Conservation (phyloP, 352 stramenopile species). For the Phytophthora cactorum region DNA sequence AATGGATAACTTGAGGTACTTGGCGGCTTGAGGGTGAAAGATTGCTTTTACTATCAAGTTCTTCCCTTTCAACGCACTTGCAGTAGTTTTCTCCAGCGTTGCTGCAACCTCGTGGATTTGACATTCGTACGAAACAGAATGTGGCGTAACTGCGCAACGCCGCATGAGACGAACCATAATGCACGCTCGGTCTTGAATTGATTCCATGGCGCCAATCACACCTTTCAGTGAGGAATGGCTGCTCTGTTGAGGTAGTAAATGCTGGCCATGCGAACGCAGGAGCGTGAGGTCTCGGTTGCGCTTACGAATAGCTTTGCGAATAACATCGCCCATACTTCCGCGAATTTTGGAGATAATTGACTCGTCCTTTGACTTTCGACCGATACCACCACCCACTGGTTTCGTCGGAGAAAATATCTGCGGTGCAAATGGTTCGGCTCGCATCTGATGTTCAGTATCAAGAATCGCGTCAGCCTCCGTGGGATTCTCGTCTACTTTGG, state of each 20-base stretch:
- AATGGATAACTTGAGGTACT: conserved; percentile 38
- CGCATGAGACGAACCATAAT: conserved; percentile 42
- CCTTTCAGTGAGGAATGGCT: conserved; percentile 6
- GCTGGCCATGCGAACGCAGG: conserved; percentile 58
- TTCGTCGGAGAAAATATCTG: conserved; percentile 69
- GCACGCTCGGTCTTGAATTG: conserved; percentile 50
- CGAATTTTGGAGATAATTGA: conserved; percentile 53
- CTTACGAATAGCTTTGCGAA: conserved; percentile 60
- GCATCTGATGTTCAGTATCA: conserved; percentile 69
- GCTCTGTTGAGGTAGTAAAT: conserved; percentile 49
- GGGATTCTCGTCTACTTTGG: conserved; percentile 10
- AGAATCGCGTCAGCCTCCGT: conserved; percentile 52
- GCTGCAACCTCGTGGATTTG: conserved; percentile 29
- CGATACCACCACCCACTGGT: neutral
- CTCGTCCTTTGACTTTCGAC: conserved; percentile 33
- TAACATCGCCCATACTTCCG: conserved; percentile 56
- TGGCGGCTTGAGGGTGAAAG: conserved; percentile 37
- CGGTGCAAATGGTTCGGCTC: conserved; percentile 54
- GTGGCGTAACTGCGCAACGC: conserved; percentile 8
- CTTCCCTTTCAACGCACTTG: conserved; percentile 17
- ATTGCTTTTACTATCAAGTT: conserved; percentile 35
- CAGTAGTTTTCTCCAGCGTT: conserved; percentile 20
- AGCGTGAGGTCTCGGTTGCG: conserved; percentile 68
- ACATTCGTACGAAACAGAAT: conserved; percentile 48
- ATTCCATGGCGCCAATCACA: conserved; percentile 31